Percentiles rank a stretch among this genome's conserved stretches.
Evolutionary conservation across 768 basidiomycete genomes (phyloP).

Genomic region (Agaricus sinodeliciosus): DNA sequence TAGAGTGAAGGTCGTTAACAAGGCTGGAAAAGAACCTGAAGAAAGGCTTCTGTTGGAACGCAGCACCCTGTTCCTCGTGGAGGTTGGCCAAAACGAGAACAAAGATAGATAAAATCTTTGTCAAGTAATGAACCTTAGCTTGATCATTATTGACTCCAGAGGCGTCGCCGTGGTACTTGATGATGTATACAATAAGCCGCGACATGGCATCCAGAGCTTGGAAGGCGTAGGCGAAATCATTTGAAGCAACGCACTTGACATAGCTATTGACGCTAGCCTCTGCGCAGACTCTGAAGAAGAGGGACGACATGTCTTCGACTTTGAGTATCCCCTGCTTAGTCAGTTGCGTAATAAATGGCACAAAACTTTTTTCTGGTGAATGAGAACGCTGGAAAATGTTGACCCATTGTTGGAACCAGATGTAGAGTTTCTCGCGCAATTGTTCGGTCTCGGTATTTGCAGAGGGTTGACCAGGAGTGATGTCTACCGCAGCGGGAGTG

Average conservation of each 20-base stretch:
- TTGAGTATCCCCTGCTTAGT: slow-evolving; percentile 96
- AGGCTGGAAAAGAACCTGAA: slow-evolving; percentile 98
- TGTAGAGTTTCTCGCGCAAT: slow-evolving; percentile 65
- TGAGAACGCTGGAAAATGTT: slow-evolving; percentile 86
- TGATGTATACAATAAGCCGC: slow-evolving; percentile 91
- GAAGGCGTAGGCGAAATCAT: slow-evolving; percentile 75
- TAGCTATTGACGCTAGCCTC: slow-evolving; percentile 92
- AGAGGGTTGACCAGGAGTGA: slow-evolving; percentile 30
- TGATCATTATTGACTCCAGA: slow-evolving; percentile 88
- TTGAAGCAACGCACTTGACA: slow-evolving; percentile 62
- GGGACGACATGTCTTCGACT: slow-evolving; percentile 91
- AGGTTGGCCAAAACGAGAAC: slow-evolving; percentile 91
- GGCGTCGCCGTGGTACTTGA: slow-evolving; percentile 98
- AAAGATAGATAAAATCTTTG: slow-evolving; percentile 95
- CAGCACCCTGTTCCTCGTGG: slow-evolving; percentile 88
- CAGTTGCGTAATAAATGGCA: slow-evolving; percentile 94
- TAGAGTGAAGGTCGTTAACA: slow-evolving; percentile 82
- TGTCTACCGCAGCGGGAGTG: slow-evolving; percentile 27
- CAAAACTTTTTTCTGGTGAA: slow-evolving; percentile 90
- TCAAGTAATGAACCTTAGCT: slow-evolving; percentile 93
- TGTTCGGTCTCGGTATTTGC: slow-evolving; percentile 68
- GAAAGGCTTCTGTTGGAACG: slow-evolving; percentile 97
- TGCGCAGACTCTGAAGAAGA: slow-evolving; percentile 97
- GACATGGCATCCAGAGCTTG: slow-evolving; percentile 95
- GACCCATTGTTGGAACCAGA: slow-evolving; percentile 95